These are phyloP conservation scores for Cryphonectria naterciae DNA, from an alignment of 2,329 filamentous ascomycete species.

Conservation along the genomic window DNA sequence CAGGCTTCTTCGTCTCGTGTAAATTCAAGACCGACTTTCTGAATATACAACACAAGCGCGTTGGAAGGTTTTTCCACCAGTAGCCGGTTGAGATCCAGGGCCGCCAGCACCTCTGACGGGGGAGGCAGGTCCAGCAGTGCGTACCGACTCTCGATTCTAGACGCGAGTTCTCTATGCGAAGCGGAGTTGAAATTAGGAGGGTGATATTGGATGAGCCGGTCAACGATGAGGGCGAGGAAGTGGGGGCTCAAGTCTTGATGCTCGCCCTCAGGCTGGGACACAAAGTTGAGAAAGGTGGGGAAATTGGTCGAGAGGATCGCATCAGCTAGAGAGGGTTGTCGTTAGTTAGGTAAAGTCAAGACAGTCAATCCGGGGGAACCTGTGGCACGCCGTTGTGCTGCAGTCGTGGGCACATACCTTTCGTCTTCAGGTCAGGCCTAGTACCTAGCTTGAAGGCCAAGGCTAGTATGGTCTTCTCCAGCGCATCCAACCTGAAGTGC, in stretches of 20 bases:
- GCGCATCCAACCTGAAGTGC: conserved; percentile 89
- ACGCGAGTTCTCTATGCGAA: conserved; percentile 69
- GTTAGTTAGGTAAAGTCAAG: conserved; percentile 17
- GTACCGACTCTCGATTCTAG: conserved; percentile 71
- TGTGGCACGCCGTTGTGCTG: conserved; percentile 31
- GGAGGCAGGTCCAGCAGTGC: conserved; percentile 64
- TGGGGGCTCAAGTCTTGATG: conserved; percentile 68
- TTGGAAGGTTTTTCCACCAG: conserved; percentile 62
- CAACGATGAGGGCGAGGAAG: conserved; percentile 79
- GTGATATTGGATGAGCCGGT: conserved; percentile 84
- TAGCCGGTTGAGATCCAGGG: conserved; percentile 70
- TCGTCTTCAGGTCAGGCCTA: conserved; percentile 81
- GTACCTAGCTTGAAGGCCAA: conserved; percentile 85
- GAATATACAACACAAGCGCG: conserved; percentile 68
- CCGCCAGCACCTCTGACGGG: conserved; percentile 67
- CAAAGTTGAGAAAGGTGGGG: conserved; percentile 74
- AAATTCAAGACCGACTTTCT: conserved; percentile 73
- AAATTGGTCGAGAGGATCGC: conserved; percentile 85
- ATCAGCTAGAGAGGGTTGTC: conserved; percentile 63
- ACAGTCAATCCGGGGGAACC: conserved; percentile 52
- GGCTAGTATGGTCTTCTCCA: conserved; percentile 85
- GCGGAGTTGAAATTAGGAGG: conserved; percentile 83
- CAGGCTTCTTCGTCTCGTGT: conserved; percentile 76
- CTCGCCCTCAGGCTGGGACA: conserved; percentile 67
- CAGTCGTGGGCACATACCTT: conserved; percentile 62